These are phyloP conservation scores for Ogataea ramenticola DNA, from an alignment of 805 yeast genomes.

Conservation along the genomic window DNA sequence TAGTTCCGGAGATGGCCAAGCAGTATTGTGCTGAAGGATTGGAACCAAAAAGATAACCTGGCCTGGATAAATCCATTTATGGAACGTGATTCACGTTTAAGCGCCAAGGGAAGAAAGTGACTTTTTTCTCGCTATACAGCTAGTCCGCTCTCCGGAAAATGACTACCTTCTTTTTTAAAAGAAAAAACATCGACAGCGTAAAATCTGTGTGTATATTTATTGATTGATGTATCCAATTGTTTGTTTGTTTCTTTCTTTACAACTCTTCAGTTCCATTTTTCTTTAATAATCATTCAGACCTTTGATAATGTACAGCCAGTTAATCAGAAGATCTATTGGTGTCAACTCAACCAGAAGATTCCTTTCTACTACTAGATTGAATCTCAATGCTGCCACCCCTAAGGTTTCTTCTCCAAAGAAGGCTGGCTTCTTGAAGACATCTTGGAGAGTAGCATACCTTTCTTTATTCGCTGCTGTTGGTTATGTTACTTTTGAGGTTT, in stretches of 20 bases:
- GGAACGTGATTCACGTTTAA: neutral
- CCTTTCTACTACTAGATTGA: neutral
- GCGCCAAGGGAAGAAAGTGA: neutral
- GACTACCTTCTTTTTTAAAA: neutral
- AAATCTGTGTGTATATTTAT: neutral
- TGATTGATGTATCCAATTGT: no score
- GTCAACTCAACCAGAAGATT: neutral
- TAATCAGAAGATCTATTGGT: neutral
- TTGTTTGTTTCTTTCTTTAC: neutral
- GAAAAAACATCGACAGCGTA: neutral
- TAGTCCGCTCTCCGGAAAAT: constrained; percentile 1
- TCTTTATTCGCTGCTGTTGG: constrained; percentile 47
- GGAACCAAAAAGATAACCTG: no score
- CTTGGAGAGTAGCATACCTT: constrained; percentile 44
- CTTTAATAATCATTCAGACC: neutral
- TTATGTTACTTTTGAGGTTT: constrained; percentile 55
- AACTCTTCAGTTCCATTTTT: neutral
- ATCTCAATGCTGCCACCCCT: neutral
- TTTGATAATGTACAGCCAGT: neutral
- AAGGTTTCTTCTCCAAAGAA: constrained; percentile 1
- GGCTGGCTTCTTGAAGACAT: constrained; percentile 26
- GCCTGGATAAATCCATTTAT: no score
- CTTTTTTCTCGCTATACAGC: neutral
- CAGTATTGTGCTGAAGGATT: no score
- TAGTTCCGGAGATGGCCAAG: no score